phyloP scores from a whole-genome alignment of 2,329 filamentous ascomycete species.

The Paramyrothecium sp. region DNA sequence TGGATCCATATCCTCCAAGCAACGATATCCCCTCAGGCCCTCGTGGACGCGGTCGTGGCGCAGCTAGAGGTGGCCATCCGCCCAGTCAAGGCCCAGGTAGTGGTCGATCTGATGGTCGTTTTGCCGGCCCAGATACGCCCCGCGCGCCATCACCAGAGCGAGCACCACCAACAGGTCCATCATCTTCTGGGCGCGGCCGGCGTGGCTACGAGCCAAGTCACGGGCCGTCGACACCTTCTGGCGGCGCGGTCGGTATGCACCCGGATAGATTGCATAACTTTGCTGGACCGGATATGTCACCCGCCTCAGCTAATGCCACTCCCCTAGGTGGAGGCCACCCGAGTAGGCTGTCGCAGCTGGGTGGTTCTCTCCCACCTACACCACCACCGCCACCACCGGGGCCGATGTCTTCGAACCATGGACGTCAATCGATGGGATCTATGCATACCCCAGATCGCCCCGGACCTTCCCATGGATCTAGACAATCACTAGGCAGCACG shows the following conservation, averaged over 20 bases:
- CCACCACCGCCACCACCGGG: conserved; percentile 29
- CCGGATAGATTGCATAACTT: conserved; percentile 43
- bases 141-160: conserved; percentile 47
- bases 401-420: conserved; percentile 18
- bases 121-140: conserved; percentile 35
- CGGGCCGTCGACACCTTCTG: conserved; percentile 26
- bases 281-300: conserved; percentile 19
- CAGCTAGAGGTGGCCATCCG: conserved; percentile 33
- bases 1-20: conserved; percentile 50
- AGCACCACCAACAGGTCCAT: conserved; percentile 51
- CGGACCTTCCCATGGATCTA: conserved; percentile 13
- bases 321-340: conserved; percentile 42
- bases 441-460: conserved; percentile 29
- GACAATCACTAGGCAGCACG: conserved; percentile 20
- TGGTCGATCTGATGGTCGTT: conserved; percentile 41
- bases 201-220: conserved; percentile 38
- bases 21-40: conserved; percentile 55
- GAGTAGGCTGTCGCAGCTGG: conserved; percentile 49
- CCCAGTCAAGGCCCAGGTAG: conserved; percentile 31
- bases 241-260: conserved; percentile 26
- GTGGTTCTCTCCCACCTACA: conserved; percentile 21
- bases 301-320: conserved; percentile 20
- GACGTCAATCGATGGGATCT: conserved; percentile 27
- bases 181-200: conserved; percentile 43
- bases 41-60: conserved; percentile 46